phyloP scores from a whole-genome alignment of 2,329 filamentous ascomycete species.

The Cercospora beticola region DNA sequence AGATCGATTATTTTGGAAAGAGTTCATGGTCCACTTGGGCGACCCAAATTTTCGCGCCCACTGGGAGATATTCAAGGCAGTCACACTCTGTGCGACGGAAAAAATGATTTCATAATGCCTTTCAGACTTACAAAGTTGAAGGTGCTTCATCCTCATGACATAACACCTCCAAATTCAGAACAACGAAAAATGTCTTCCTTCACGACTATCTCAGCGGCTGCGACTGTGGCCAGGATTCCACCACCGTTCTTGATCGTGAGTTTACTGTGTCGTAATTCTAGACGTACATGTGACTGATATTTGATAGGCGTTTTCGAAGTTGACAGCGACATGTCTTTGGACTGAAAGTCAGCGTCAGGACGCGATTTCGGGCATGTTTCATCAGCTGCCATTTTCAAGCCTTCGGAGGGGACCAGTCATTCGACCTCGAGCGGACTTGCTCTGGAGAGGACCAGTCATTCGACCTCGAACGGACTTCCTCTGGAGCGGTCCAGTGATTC shows the following conservation, averaged over 20 bases:
- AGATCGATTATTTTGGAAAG: neutral
- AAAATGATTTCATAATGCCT: neutral
- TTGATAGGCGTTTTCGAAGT: neutral
- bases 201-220: neutral
- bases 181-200: neutral
- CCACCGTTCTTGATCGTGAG: neutral
- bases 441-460: neutral
- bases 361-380: neutral
- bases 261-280: neutral
- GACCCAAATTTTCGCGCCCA: neutral
- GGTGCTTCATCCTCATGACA: too few relatives aligned
- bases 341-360: neutral
- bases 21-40: neutral
- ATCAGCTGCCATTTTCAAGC: neutral
- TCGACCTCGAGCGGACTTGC: neutral
- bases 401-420: neutral
- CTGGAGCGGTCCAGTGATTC: neutral
- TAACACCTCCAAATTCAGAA: neutral
- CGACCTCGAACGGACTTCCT: neutral
- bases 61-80: neutral
- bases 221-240: neutral
- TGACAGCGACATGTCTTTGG: neutral
- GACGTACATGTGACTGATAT: neutral
- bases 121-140: neutral
- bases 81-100: neutral